These are phyloP conservation scores for Vigna angularis DNA, from an alignment of 306 rosid genomes.

Conservation along the genomic window DNA sequence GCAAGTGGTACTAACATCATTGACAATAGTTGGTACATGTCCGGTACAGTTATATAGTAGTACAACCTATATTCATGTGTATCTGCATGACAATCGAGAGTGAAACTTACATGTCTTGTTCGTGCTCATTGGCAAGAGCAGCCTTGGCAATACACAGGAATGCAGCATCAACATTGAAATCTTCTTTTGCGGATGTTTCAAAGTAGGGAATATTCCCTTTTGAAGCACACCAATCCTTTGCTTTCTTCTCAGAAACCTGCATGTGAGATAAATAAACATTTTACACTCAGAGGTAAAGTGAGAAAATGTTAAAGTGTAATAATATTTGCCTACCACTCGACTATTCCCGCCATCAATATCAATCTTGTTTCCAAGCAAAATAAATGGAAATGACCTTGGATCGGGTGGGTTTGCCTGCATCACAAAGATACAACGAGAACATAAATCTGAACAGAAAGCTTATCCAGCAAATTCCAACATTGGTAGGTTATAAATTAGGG, in stretches of 20 bases:
- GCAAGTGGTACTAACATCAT: background rate
- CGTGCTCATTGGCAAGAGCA: conserved; percentile 83
- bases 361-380: conserved; percentile 94
- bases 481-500: conserved; percentile 20
- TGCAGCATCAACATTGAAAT: conserved; percentile 89
- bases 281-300: conserved; percentile 30
- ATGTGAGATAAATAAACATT: conserved; percentile 43
- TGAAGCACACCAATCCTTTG: conserved; percentile 90
- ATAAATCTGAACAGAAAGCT: conserved; percentile 34
- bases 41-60: conserved; percentile 4
- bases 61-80: background rate
- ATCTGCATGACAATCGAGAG: conserved; percentile 9
- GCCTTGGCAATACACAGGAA: conserved; percentile 88
- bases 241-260: conserved; percentile 98
- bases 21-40: background rate
- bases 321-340: conserved; percentile 80
- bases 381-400: conserved; percentile 82
- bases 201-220: conserved; percentile 90
- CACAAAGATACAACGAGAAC: conserved; percentile 19
- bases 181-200: conserved; percentile 96
- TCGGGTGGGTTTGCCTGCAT: conserved; percentile 81
- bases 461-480: conserved; percentile 4
- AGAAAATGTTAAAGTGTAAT: conserved; percentile 15
- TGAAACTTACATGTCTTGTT: conserved; percentile 88
- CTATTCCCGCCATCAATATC: conserved; percentile 98